Evolutionary conservation across 164 flowering plant genomes (phyloP).

Genomic region (Annona squamosa): DNA sequence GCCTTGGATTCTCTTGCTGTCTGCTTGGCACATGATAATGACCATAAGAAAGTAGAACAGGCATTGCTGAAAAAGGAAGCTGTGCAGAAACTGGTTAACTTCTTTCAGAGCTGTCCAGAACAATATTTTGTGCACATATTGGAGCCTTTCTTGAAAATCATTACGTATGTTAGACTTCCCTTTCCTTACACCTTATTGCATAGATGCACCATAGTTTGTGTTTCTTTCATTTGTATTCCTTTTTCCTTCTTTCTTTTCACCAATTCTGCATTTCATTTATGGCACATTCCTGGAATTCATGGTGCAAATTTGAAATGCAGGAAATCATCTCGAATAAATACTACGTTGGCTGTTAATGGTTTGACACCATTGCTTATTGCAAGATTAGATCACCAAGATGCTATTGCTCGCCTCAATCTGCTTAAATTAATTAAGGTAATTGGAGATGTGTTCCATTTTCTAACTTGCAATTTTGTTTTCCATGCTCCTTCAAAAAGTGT

Average conservation of each 20-base stretch:
- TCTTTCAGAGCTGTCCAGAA: slow-evolving; percentile 90
- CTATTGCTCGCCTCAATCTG: slow-evolving; percentile 93
- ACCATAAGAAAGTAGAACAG: slow-evolving; percentile 88
- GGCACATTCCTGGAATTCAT: neutral
- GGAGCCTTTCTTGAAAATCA: slow-evolving; percentile 96
- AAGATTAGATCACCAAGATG: slow-evolving; percentile 93
- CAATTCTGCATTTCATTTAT: neutral
- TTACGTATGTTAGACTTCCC: slow-evolving; percentile 52
- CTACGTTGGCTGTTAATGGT: slow-evolving; percentile 91
- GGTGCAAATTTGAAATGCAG: slow-evolving; percentile 11
- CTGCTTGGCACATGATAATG: slow-evolving; percentile 94
- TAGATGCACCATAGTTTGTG: neutral
- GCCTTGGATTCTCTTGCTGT: slow-evolving; percentile 93
- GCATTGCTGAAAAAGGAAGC: slow-evolving; percentile 89
- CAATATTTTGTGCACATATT: slow-evolving; percentile 89
- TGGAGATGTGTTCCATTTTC: neutral
- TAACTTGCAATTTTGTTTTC: neutral
- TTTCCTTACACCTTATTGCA: neutral
- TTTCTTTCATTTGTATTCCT: neutral
- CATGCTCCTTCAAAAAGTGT: neutral
- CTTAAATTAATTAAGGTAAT: slow-evolving; percentile 86
- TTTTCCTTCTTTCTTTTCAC: neutral
- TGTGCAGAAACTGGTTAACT: slow-evolving; percentile 87
- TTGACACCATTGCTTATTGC: slow-evolving; percentile 87
- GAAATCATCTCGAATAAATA: slow-evolving; percentile 55